Conservation (phyloP, 73 alveolate species). For the Blepharisma stoltei region DNA sequence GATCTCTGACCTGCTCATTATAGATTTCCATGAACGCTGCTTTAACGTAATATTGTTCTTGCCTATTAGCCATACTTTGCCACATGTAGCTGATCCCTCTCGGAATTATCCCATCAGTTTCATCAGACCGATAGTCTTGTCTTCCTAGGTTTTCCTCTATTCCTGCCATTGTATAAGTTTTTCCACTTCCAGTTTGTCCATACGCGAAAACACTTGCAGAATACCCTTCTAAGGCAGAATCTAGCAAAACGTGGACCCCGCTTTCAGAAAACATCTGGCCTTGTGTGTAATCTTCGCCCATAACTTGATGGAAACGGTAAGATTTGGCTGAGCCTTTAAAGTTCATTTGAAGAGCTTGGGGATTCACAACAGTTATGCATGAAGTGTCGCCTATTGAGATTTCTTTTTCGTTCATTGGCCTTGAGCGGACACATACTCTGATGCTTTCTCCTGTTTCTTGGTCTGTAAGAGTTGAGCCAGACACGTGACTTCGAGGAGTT, state of each 20-base stretch:
- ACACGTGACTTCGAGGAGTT: constrained; percentile 16
- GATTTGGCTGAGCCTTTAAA: constrained; percentile 76
- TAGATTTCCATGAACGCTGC: constrained; percentile 90
- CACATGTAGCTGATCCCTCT: constrained; percentile 87
- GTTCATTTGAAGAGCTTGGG: constrained; percentile 59
- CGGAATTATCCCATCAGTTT: constrained; percentile 90
- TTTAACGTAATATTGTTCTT: constrained; percentile 87
- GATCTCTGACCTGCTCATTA: constrained; percentile 90
- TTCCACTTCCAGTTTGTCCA: constrained; percentile 98
- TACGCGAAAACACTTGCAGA: constrained; percentile 96
- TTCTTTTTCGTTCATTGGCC: constrained; percentile 93
- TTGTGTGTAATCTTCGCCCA: constrained; percentile 81
- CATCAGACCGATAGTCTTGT: constrained; percentile 83
- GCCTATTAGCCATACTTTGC: constrained; percentile 72
- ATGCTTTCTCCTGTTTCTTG: constrained; percentile 83
- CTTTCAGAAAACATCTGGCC: constrained; percentile 85
- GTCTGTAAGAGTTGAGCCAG: constrained; percentile 15
- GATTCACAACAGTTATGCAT: constrained; percentile 69
- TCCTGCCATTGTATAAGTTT: constrained; percentile 90
- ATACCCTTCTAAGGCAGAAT: constrained; percentile 94
- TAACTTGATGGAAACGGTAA: constrained; percentile 86
- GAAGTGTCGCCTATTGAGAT: constrained; percentile 80
- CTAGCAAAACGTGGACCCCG: constrained; percentile 77
- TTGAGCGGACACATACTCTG: constrained; percentile 90
- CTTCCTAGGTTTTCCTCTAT: constrained; percentile 86